phyloP scores from a whole-genome alignment of 352 stramenopile genomes.

The Globisporangium ultimum region DNA sequence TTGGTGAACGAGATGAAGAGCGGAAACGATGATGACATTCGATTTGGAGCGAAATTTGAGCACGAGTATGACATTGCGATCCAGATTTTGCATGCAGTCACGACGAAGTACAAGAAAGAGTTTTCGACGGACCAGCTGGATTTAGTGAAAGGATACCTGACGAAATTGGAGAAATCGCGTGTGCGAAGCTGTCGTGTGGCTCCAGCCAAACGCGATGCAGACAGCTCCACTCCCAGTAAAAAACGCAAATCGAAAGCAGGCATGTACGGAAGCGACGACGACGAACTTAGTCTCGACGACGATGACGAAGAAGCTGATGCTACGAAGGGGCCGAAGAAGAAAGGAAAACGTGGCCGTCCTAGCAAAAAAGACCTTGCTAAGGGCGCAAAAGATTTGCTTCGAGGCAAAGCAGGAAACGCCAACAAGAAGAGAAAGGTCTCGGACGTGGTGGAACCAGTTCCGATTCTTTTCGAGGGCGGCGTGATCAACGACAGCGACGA shows the following conservation, averaged over 20 bases:
- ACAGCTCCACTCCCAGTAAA: slow-evolving; percentile 19
- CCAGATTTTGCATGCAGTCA: slow-evolving; percentile 74
- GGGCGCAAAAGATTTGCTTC: neutral
- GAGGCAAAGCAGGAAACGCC: slow-evolving; percentile 15
- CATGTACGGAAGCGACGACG: slow-evolving; percentile 30
- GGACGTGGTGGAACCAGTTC: neutral
- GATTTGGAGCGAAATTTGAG: slow-evolving; percentile 53
- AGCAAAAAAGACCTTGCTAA: slow-evolving; percentile 31
- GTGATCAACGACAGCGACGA: slow-evolving; percentile 87
- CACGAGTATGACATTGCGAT: slow-evolving; percentile 88
- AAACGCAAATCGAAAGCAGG: slow-evolving; percentile 16
- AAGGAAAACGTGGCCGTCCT: slow-evolving; percentile 24
- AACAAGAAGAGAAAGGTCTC: slow-evolving; percentile 26
- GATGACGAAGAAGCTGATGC: slow-evolving; percentile 26
- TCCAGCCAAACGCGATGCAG: slow-evolving; percentile 27
- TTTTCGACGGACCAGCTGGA: slow-evolving; percentile 84
- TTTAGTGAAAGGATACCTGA: slow-evolving; percentile 68
- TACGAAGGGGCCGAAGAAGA: slow-evolving; percentile 32
- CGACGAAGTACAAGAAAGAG: slow-evolving; percentile 70
- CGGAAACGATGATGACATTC: slow-evolving; percentile 38
- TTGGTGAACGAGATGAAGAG: slow-evolving; percentile 65
- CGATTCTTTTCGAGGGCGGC: slow-evolving; percentile 42
- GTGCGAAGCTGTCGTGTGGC: slow-evolving; percentile 68
- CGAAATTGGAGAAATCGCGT: slow-evolving; percentile 78
- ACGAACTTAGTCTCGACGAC: slow-evolving; percentile 44